Percentiles rank a stretch among this genome's conserved stretches.
phyloP scores from a whole-genome alignment of 441 rosid species.

The Adansonia rubrostipa region DNA sequence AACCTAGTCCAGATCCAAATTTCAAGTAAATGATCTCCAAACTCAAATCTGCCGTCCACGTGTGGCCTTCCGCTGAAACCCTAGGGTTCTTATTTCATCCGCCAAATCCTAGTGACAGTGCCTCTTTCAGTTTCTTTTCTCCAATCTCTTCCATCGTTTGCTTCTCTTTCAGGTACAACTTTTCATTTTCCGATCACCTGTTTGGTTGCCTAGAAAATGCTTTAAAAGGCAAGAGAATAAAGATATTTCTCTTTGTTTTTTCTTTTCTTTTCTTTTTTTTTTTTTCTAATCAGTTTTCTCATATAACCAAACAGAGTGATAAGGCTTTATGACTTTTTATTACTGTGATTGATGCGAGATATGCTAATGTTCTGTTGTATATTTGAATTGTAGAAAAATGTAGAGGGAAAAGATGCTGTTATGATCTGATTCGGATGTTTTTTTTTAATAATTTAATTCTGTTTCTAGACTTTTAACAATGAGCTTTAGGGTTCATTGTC shows the following conservation, averaged over 20 bases:
- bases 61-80: neutral
- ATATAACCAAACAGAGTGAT: neutral
- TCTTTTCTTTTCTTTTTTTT: neutral
- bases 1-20: no score
- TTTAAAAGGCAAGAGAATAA: neutral
- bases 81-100: neutral
- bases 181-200: neutral
- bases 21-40: no score
- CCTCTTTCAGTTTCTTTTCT: neutral
- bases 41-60: no score
- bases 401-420: neutral
- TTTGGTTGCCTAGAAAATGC: neutral
- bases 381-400: neutral
- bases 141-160: neutral
- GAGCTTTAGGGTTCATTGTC: neutral
- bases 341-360: neutral
- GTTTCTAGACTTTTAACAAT: neutral
- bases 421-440: neutral
- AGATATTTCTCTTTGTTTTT: neutral
- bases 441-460: neutral
- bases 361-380: neutral
- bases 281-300: neutral
- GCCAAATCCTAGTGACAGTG: neutral
- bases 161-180: neutral
- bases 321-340: neutral